Evolutionary conservation across 169 alveolate species (phyloP).

Genomic region (Amoebophrya sp.): DNA sequence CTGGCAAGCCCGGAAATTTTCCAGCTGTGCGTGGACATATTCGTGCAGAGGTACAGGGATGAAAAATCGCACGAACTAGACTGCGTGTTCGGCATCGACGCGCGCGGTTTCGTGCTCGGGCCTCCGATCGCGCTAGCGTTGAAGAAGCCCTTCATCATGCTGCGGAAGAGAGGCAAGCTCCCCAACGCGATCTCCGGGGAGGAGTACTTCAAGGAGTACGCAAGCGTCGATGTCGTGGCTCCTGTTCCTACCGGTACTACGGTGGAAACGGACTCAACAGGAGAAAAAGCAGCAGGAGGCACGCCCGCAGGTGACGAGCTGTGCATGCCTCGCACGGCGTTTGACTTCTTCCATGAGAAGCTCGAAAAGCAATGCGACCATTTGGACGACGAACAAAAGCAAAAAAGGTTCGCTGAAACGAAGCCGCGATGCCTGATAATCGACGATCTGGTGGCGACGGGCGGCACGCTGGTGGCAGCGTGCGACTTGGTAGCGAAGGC

Average conservation of each 20-base stretch:
- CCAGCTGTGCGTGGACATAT: not conserved
- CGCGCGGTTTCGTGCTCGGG: not conserved
- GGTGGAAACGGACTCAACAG: too few relatives aligned
- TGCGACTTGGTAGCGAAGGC: not conserved
- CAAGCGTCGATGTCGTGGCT: not conserved
- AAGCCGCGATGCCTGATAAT: not conserved
- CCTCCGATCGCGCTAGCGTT: not conserved
- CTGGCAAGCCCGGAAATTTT: not conserved
- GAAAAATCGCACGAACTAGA: not conserved
- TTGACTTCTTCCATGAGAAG: not conserved
- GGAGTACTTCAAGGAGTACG: not conserved
- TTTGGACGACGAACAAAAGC: not conserved
- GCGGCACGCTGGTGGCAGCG: not conserved
- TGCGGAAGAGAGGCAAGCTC: not conserved
- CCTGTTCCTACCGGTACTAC: too few relatives aligned
- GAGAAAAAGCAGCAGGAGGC: not conserved
- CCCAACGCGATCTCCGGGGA: not conserved
- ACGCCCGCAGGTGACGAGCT: not conserved
- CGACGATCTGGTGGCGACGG: conserved; percentile 7
- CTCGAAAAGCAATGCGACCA: not conserved
- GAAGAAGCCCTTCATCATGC: conserved; percentile 8
- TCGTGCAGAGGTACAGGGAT: not conserved
- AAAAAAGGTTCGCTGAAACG: not conserved
- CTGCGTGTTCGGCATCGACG: not conserved
- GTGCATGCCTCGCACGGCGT: not conserved